Conservation (phyloP, 2,329 filamentous ascomycete genomes). For the Ophiocordyceps polyrhachis-furcata region DNA sequence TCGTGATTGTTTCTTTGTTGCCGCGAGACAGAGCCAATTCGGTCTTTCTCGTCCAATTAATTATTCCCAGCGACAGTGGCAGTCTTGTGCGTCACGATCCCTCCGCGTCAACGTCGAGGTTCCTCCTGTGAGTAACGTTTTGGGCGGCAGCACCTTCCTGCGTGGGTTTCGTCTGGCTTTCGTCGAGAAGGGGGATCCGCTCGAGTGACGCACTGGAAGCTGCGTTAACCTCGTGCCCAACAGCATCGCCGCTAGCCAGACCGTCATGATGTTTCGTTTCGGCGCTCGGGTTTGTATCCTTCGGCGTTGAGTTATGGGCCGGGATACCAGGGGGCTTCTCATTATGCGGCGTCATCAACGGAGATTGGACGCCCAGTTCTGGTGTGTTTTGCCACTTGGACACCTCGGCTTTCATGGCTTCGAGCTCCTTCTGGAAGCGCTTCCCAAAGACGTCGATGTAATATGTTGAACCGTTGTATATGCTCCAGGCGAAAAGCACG, state of each 20-base stretch:
- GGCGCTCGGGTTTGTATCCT: conserved; percentile 4
- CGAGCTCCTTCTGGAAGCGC: conserved; percentile 89
- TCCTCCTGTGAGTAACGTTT: neutral
- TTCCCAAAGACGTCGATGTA: conserved; percentile 98
- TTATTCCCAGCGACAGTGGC: neutral
- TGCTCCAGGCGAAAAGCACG: conserved; percentile 78
- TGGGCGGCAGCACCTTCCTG: neutral
- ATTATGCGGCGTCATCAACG: conserved; percentile 12
- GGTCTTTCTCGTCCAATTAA: too few species aligned
- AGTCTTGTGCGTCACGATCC: neutral
- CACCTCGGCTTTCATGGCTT: conserved; percentile 75
- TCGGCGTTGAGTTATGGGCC: conserved; percentile 2
- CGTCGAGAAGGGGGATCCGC: neutral
- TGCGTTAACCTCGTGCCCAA: neutral
- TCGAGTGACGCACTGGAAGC: neutral
- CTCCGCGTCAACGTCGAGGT: neutral
- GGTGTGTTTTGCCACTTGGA: conserved; percentile 62
- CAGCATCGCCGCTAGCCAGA: neutral
- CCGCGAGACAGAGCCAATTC: too few species aligned
- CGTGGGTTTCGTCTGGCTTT: neutral
- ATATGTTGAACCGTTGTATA: conserved; percentile 92
- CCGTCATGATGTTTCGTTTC: neutral
- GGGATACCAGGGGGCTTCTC: conserved; percentile 5
- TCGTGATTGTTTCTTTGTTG: too few species aligned
- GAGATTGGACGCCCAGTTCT: conserved; percentile 22